A percentile compares a stretch with the other conserved stretches of the same genome.
Conservation (phyloP, 2,329 filamentous ascomycete species). For the Diaporthe humulicola region DNA sequence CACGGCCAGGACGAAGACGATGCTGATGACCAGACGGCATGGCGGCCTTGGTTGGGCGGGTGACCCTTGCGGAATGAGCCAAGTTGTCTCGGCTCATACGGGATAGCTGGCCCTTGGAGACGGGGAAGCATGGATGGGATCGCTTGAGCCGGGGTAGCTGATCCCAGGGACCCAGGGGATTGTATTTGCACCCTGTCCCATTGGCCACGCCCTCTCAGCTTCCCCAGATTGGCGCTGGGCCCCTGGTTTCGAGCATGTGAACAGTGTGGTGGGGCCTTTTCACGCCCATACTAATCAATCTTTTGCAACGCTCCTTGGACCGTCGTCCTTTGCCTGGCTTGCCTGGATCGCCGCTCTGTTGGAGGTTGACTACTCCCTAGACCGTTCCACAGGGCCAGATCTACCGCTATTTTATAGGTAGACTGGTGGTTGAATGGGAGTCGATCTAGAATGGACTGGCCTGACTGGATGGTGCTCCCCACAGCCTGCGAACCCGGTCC, state of each 20-base stretch:
- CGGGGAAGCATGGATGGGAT: not conserved
- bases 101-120: conserved; percentile 15
- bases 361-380: not conserved
- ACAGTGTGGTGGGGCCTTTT: conserved; percentile 22
- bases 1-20: conserved; percentile 11
- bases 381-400: not conserved
- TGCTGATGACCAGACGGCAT: conserved; percentile 16
- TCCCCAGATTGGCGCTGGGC: conserved; percentile 25
- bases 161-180: conserved; percentile 14
- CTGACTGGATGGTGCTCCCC: not conserved
- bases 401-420: not conserved
- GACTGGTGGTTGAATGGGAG: not conserved
- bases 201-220: conserved; percentile 27
- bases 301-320: not conserved
- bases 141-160: conserved; percentile 21
- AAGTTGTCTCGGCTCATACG: conserved; percentile 31
- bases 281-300: no score
- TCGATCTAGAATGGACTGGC: not conserved
- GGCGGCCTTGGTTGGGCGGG: conserved; percentile 12
- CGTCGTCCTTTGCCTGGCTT: not conserved
- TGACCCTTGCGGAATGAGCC: conserved; percentile 31
- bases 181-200: not conserved
- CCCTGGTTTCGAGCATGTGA: conserved; percentile 29
- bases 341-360: not conserved
- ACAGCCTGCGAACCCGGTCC: not conserved